Evolutionary conservation across 202 grass and related monocot genomes (phyloP), one percentile per base, ranked within the genome.

Genomic region (Hordeum pubiflorum): DNA sequence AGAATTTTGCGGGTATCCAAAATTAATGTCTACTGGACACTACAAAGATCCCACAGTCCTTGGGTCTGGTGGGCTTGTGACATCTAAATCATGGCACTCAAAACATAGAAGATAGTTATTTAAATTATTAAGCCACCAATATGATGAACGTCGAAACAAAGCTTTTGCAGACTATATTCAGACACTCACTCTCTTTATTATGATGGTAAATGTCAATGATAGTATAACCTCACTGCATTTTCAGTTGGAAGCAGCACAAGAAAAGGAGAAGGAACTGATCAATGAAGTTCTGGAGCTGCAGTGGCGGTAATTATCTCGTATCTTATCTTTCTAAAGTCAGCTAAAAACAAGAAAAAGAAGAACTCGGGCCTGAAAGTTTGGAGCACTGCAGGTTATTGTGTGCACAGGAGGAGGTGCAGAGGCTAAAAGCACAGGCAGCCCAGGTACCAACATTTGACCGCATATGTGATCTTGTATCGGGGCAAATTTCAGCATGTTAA

Each of bases 241-340:
- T 57, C 79, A 99, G 92, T 86, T 99, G 39, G 92, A 99, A 93
- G 86, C 81, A 33, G 84, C 96, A 69, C 84, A 91, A 52, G 93
- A 91, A 58, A 95, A 77, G 79, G 96, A 98, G 85, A 95, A 95
- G 58, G 90, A 98, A 78, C 46, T 95, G 46, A 21, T 91, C 38
- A 87, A 86, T 27, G 90, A 98, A 62, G 76, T 98, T 31, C 76
- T 76, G 77, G 92, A 93, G 55, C 65, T 99, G 60, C 90, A 96
- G 58, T 95, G 90, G 90, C 88, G 92, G 96, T 95, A 85, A 85
- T 69, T 10, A 71, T 70, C 36, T 77, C 70, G 58, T 40, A 58
- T 39, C 15, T 48, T 14, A 29, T 63, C 12, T 62, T 84, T 79
- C 14, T 20, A 74, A n/a, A n/a, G 17, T n/a, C 17, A 77, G 74